Conservation (phyloP, 306 rosid genomes). For the Ormosia semicastrata region DNA sequence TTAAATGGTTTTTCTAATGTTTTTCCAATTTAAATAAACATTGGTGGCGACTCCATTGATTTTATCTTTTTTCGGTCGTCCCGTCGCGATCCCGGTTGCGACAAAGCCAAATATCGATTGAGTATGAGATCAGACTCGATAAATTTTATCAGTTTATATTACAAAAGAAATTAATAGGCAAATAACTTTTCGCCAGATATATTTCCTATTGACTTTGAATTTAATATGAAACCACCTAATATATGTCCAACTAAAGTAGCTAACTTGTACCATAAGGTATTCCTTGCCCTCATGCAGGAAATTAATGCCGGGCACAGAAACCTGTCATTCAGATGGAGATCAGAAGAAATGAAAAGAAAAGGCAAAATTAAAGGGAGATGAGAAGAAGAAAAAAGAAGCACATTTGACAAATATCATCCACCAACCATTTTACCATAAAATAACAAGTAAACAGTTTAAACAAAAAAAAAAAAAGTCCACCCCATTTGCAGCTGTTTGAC, state of each 20-base stretch:
- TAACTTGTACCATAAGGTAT: conserved; percentile 41
- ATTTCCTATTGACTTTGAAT: conserved; percentile 34
- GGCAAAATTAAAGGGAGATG: neutral
- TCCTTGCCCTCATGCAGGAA: conserved; percentile 1
- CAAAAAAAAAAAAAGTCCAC: neutral
- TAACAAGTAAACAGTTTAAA: neutral
- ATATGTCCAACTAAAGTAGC: conserved; percentile 15
- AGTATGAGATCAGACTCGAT: neutral
- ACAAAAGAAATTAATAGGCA: neutral
- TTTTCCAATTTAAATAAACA: no score
- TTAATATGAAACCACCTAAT: neutral
- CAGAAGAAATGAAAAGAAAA: neutral
- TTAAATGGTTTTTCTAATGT: no score
- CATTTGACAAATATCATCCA: conserved; percentile 39
- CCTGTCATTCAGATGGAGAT: neutral
- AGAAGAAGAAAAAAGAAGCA: conserved; percentile 6
- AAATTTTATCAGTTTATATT: neutral
- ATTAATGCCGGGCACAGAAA: conserved; percentile 10
- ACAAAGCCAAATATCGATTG: neutral
- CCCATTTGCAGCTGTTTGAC: conserved; percentile 20
- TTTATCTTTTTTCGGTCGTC: no score
- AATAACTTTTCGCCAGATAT: neutral
- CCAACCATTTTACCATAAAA: conserved; percentile 33
- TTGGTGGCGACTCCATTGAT: no score
- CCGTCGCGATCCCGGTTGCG: no score